A percentile compares a stretch with the other conserved stretches of the same genome.
phyloP scores from a whole-genome alignment of 352 stramenopile species.

The Blastocystis hominis region DNA sequence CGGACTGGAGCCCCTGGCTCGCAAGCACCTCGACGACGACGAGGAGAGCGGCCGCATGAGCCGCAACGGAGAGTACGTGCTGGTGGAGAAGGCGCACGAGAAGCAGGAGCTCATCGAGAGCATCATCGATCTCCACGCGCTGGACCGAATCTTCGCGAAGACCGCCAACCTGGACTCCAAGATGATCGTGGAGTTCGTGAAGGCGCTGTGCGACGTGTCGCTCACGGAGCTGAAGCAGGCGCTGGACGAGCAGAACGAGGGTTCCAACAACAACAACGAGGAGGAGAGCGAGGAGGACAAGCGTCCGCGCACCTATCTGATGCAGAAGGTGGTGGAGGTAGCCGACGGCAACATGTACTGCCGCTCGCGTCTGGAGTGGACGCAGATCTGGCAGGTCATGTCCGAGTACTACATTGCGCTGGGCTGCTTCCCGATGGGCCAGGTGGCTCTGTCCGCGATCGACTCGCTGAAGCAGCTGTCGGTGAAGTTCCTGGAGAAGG shows the following conservation, averaged over 20 bases:
- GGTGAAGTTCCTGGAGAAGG: slow-evolving; percentile 96
- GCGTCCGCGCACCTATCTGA: slow-evolving; percentile 86
- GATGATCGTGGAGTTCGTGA: slow-evolving; percentile 77
- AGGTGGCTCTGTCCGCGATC: slow-evolving; percentile 94
- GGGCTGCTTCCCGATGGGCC: slow-evolving; percentile 85
- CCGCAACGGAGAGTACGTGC: slow-evolving; percentile 42
- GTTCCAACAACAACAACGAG: not conserved
- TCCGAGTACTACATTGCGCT: slow-evolving; percentile 91
- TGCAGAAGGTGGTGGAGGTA: slow-evolving; percentile 97
- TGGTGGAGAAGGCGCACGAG: slow-evolving; percentile 68
- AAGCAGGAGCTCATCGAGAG: slow-evolving; percentile 72
- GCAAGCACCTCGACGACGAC: slow-evolving; percentile 64
- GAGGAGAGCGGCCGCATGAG: slow-evolving; percentile 65
- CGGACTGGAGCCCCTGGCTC: slow-evolving; percentile 47
- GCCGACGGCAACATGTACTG: slow-evolving; percentile 97
- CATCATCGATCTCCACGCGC: slow-evolving; percentile 74
- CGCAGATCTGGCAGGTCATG: slow-evolving; percentile 90
- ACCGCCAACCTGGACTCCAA: slow-evolving; percentile 70
- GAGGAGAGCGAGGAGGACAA: slow-evolving; percentile 61
- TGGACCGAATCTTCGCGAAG: slow-evolving; percentile 80
- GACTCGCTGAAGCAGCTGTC: slow-evolving; percentile 97
- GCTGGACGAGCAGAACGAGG: slow-evolving; percentile 27
- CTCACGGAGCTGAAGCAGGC: slow-evolving; percentile 72
- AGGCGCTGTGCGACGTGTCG: slow-evolving; percentile 77
- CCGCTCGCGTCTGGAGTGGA: slow-evolving; percentile 87